Base-by-base conservation (phyloP, 805 yeast species). In the Millerago galiae region DNA sequence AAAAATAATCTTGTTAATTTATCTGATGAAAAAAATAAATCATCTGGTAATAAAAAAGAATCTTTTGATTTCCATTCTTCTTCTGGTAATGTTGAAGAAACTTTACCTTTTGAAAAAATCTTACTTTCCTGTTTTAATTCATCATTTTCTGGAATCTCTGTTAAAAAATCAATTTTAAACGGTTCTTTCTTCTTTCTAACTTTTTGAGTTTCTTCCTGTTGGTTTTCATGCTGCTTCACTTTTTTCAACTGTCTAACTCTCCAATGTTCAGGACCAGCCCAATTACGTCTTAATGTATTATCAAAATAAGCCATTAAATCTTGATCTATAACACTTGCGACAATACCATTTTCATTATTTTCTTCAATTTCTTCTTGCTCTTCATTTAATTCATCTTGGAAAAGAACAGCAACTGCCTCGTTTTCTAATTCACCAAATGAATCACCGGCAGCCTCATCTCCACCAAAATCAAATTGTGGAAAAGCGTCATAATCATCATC, bases 241-340 rank as follows among this genome's bases (percentile, higher is more conserved):
- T 70, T 70, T 53, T 77, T 81, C 37, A 82, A 60, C 12, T 77
- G 74, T 34, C 74, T 67, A 10, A 91, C 83, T 61, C 83, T 84
- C 97, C 97, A 91, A 62, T 87, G 95, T 50, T 86, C 91, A 12
- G 91, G 84, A 8, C 97, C 97, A 25, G 95, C 75, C 96, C 97
- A 90, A 58, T 79, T 83, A 36, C 60, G 60, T 44, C 71, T 75
- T 62, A 87, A 69, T 16, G 78, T 72, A 41, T 78, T 79, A 58
- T 89, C 96, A 61, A 88, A 88, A 58, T 87, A 83, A 3, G 89
- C 83, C 75, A 86, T 77, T 34, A 87, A 63, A 53, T 81, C 86
- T 38, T 70, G 71, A 52, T 80, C 86, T 49, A 76, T 62, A 14
- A 67, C 56, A 34, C 59, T 55, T 8, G 57, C 57, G 29, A 59